Conservation (phyloP, 495 filamentous ascomycete species). For the Neurospora tetraspora region DNA sequence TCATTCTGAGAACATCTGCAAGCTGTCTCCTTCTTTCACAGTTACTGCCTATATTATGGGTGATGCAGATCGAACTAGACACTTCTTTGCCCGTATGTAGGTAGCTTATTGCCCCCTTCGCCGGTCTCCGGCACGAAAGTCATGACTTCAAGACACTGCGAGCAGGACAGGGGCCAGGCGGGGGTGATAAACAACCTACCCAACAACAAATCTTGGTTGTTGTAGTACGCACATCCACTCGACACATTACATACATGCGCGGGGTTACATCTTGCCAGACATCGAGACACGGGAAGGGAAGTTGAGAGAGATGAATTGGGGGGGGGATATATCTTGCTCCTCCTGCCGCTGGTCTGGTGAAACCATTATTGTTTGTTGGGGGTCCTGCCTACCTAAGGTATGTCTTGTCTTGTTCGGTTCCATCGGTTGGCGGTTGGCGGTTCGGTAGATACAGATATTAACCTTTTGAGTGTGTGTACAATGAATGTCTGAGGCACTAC, state of each 20-base stretch:
- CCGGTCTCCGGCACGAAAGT: background rate
- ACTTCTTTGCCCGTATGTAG: too few species aligned
- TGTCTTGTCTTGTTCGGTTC: background rate
- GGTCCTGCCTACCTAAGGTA: background rate
- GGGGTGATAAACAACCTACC: background rate
- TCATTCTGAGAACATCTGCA: too few species aligned
- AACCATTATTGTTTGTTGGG: background rate
- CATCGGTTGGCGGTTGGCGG: background rate
- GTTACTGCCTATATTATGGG: too few species aligned
- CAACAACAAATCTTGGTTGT: background rate
- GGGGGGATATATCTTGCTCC: background rate
- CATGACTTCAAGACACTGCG: background rate
- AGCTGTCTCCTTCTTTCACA: too few species aligned
- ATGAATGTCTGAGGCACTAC: background rate
- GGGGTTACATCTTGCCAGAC: background rate
- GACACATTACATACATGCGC: background rate
- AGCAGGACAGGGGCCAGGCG: background rate
- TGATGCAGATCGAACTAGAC: too few species aligned
- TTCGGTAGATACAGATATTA: background rate
- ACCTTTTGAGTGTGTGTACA: background rate
- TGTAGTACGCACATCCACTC: background rate
- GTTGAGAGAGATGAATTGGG: background rate
- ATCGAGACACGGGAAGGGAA: background rate
- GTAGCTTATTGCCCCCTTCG: background rate
- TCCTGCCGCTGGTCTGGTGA: background rate